Base-by-base conservation (phyloP, 768 basidiomycete species). In the Naganishia antarctica region DNA sequence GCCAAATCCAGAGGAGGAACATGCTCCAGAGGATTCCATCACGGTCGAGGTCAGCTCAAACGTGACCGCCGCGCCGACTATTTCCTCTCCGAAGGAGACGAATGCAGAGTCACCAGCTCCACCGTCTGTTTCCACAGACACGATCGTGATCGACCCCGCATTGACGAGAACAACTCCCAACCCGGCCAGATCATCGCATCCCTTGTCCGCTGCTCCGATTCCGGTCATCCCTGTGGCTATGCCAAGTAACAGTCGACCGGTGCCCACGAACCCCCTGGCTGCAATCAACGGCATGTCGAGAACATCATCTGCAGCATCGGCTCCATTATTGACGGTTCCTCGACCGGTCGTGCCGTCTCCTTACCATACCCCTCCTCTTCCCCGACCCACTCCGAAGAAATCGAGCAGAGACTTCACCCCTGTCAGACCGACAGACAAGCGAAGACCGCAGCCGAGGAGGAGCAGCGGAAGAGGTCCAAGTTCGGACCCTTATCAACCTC, bases 211-310 rank as follows among this genome's bases (percentile, higher is more conserved):
- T 5, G 43, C 11, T 9, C 43, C 43, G 5, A 18, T 44, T 7
- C 43, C 43, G 8, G 43, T 44, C 43, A 44, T 44, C 18, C 34
- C 34, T 7, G n/a, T 44, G n/a, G 43, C 13, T 5, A 44, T 9
- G 43, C 43, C 37, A 34, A 57, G 53, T 23, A 57, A 57, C 15
- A 21, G 32, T 26, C 34, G 53, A 23, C 53, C 53, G n/a, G 53
- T 57, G 4, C 34, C 53, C 34, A 57, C 34, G 23, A 57, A 57
- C 23, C 23, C 37, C 21, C 34, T 57, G 43, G 34, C 34, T 7
- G 34, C 34, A 15, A 37, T 7, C 8, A 44, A 44, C n/a, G 43
- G 43, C 16, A 7, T 40, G 37, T 40, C 37, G 37, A 40, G 37
- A 40, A 8, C 37, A 40, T 40, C 37, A 8, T 40, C 37, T 8